Base-by-base conservation (phyloP, 225 moss, liverwort and hornwort species). In the Lunularia cruciata region DNA sequence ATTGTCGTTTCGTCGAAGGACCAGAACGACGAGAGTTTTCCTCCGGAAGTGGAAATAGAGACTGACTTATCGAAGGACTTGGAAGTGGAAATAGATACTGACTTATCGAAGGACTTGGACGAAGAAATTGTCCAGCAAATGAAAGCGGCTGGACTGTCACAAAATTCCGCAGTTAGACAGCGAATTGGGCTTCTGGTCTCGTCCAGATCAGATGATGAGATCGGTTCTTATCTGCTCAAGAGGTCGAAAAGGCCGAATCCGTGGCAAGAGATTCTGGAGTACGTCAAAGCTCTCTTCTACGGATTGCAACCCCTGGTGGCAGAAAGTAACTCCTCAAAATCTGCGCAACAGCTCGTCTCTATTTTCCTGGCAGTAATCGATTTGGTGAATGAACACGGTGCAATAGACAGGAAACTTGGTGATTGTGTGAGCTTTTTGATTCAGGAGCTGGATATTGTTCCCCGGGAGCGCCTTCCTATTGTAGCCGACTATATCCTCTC, bases 231-330 rank as follows among this genome's bases (percentile, higher is more conserved):
- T 16, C 77, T 90, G 65, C 76, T 83, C 0, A 90, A 81, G 75
- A 81, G 90, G 34, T 86, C 83, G 35, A 71, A 78, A 38, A 78
- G 73, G 52, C 78, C 73, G 35, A 82, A 79, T 45, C 55, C 80
- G 32, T 88, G 92, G 68, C 83, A 90, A 73, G 88, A 85, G 33
- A 81, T 86, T 59, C 66, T 90, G 73, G 86, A 90, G 13, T 93
- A 88, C 71, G 73, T 83, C 30, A 85, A 83, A 82, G 92, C 90
- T 8, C 68, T 88, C 33, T 90, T 88, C 72, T 45, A 76, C 71
- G 85, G 77, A 56, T 68, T 93, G 74, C 77, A 82, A 69, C 80
- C 88, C 15, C 74, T 79, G 65, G 85, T 82, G 56, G 75, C 78
- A 68, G 86, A 85, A 40, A 84, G 85, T 51, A 83, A 79, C 38